phyloP scores from a whole-genome alignment of 441 rosid genomes.

The Pelargonium australe region DNA sequence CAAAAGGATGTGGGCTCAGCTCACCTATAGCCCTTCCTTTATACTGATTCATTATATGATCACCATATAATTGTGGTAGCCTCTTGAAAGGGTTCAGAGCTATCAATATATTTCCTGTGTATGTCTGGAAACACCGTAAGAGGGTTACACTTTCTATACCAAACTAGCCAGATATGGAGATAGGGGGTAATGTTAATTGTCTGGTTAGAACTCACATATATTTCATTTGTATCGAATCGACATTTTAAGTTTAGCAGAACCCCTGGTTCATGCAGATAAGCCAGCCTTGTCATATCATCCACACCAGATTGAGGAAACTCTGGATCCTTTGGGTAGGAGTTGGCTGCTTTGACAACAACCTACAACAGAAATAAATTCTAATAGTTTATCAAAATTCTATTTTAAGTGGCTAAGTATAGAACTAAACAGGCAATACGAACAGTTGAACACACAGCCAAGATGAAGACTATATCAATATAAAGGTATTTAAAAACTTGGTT shows the following conservation, averaged over 20 bases:
- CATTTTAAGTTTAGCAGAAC: constrained; percentile 61
- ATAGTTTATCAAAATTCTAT: constrained; percentile 9
- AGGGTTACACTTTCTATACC: constrained; percentile 22
- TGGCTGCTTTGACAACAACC: constrained; percentile 57
- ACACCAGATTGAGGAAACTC: constrained; percentile 80
- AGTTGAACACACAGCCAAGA: constrained; percentile 12
- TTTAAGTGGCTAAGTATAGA: constrained; percentile 6
- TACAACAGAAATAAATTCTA: constrained; percentile 20
- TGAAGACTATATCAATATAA: neutral
- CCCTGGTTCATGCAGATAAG: constrained; percentile 94
- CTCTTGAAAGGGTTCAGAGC: constrained; percentile 68
- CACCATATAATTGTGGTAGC: constrained; percentile 56
- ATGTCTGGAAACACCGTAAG: constrained; percentile 46
- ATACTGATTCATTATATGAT: constrained; percentile 47
- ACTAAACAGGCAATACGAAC: constrained; percentile 6
- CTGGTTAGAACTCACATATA: constrained; percentile 58
- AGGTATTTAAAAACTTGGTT: neutral
- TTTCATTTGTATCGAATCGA: constrained; percentile 69
- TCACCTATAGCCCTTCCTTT: constrained; percentile 58
- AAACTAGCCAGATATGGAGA: constrained; percentile 10
- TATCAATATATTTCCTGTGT: constrained; percentile 69
- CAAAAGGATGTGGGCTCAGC: constrained; percentile 69
- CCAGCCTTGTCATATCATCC: constrained; percentile 94
- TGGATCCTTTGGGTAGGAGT: constrained; percentile 70
- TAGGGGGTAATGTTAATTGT: constrained; percentile 16